A percentile compares a stretch with the other conserved stretches of the same genome.
phyloP scores from a whole-genome alignment of 768 basidiomycete genomes.

The Rhodotorula taiwanensis region DNA sequence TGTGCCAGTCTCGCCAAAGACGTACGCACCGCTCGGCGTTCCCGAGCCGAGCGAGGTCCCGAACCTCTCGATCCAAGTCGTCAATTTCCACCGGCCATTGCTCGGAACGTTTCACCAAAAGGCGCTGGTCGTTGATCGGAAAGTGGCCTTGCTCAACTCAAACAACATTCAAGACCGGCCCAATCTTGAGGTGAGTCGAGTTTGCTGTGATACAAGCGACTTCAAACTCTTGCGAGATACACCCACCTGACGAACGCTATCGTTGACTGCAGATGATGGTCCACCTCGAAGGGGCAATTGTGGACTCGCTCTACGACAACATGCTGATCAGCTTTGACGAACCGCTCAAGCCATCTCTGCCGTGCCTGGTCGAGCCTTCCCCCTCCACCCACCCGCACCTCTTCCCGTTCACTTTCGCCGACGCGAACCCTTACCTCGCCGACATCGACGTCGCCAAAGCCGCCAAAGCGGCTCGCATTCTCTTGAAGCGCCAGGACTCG shows the following conservation, averaged over 20 bases:
- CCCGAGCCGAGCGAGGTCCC: constrained; percentile 57
- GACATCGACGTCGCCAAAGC: constrained; percentile 49
- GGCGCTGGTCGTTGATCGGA: constrained; percentile 63
- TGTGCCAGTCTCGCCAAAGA: constrained; percentile 35
- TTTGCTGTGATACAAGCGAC: too few species aligned
- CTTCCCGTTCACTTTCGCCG: constrained; percentile 48
- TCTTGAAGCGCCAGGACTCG: constrained; percentile 44
- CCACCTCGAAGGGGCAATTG: constrained; percentile 64
- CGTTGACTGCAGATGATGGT: constrained; percentile 55
- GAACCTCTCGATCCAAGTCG: constrained; percentile 57
- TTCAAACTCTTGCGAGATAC: neutral
- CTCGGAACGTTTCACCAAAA: constrained; percentile 63
- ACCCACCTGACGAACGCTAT: neutral
- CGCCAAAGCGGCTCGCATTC: constrained; percentile 46
- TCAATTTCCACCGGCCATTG: constrained; percentile 52
- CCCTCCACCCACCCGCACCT: constrained; percentile 18
- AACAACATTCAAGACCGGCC: constrained; percentile 60
- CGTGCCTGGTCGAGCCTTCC: constrained; percentile 18
- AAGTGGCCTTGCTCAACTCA: constrained; percentile 58
- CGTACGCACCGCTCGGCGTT: constrained; percentile 53
- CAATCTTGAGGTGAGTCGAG: constrained; percentile 44
- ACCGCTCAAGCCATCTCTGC: constrained; percentile 21
- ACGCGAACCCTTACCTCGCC: constrained; percentile 48
- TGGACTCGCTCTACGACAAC: constrained; percentile 63
- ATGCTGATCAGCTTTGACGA: constrained; percentile 52